Evolutionary conservation across 2,329 filamentous ascomycete genomes (phyloP).

Genomic region (Pseudocercospora fuligena): DNA sequence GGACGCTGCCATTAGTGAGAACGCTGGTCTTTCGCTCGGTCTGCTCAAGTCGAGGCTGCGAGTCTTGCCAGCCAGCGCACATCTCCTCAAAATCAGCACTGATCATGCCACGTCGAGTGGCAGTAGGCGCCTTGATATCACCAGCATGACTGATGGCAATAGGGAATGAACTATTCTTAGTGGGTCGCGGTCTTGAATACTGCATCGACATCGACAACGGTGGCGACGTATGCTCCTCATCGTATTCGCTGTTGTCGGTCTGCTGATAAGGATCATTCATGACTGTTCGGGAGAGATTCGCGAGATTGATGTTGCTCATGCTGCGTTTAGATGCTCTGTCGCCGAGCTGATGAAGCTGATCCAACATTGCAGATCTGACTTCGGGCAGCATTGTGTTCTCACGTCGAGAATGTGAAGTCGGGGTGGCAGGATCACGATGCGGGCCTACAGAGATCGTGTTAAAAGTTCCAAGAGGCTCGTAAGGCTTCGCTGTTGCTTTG

Average conservation of each 20-base stretch:
- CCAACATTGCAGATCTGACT: conserved; percentile 32
- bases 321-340: conserved; percentile 36
- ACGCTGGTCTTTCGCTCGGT: conserved; percentile 17
- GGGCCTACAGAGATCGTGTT: not conserved
- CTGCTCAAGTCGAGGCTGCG: not conserved
- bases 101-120: not conserved
- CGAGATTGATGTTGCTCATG: conserved; percentile 30
- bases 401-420: not conserved
- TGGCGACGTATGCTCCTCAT: not conserved
- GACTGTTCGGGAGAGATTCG: conserved; percentile 36
- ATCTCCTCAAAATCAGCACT: conserved; percentile 7
- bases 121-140: conserved; percentile 5
- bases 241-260: not conserved
- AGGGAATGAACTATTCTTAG: not conserved
- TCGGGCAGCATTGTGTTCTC: conserved; percentile 11
- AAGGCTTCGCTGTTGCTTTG: conserved; percentile 6
- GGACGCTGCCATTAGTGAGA: conserved; percentile 20
- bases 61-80: conserved; percentile 13
- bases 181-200: not conserved
- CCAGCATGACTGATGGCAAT: not conserved
- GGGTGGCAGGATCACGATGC: not conserved
- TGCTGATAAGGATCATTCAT: conserved; percentile 39
- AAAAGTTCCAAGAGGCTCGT: not conserved
- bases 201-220: not conserved
- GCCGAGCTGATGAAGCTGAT: conserved; percentile 37